Conservation (phyloP, 768 basidiomycete species). For the Dioszegia hungarica region DNA sequence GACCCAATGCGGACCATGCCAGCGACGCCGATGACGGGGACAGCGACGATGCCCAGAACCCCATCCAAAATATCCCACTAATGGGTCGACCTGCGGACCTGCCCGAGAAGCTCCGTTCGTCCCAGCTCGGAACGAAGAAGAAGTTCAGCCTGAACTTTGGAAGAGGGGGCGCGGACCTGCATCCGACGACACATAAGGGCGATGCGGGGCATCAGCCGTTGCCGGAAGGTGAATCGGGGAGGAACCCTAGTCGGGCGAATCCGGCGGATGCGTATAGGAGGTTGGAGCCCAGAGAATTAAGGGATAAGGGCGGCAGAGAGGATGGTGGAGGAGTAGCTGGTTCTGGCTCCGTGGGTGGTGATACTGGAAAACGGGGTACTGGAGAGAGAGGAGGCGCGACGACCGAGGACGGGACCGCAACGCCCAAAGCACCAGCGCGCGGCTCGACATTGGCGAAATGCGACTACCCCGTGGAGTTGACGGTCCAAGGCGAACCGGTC, state of each 20-base stretch:
- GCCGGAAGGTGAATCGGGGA: slow-evolving; percentile 24
- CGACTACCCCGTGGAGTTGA: slow-evolving; percentile 31
- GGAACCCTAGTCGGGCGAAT: slow-evolving; percentile 36
- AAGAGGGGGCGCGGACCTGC: slow-evolving; percentile 18
- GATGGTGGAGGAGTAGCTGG: not conserved
- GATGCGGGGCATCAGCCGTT: slow-evolving; percentile 31
- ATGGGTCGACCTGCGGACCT: not conserved
- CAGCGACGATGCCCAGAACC: too few species aligned
- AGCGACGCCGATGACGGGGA: too few species aligned
- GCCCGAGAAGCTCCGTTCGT: not conserved
- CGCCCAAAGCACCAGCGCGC: too few species aligned
- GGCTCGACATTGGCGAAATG: slow-evolving; percentile 38
- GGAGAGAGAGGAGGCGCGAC: too few species aligned
- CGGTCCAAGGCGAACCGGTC: slow-evolving; percentile 48
- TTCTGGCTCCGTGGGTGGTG: not conserved
- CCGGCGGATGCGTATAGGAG: slow-evolving; percentile 24
- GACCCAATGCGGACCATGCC: too few species aligned
- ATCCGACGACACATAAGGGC: slow-evolving; percentile 28
- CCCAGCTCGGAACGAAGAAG: not conserved
- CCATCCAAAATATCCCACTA: not conserved
- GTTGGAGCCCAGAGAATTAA: too few species aligned
- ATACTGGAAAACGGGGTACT: too few species aligned
- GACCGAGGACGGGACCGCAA: too few species aligned
- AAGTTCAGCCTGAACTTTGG: not conserved
- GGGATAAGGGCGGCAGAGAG: too few species aligned